Evolutionary conservation across 1,284 basidiomycete species (phyloP), one percentile per base, ranked within the genome.

Genomic region (Cryptococcus sp.): DNA sequence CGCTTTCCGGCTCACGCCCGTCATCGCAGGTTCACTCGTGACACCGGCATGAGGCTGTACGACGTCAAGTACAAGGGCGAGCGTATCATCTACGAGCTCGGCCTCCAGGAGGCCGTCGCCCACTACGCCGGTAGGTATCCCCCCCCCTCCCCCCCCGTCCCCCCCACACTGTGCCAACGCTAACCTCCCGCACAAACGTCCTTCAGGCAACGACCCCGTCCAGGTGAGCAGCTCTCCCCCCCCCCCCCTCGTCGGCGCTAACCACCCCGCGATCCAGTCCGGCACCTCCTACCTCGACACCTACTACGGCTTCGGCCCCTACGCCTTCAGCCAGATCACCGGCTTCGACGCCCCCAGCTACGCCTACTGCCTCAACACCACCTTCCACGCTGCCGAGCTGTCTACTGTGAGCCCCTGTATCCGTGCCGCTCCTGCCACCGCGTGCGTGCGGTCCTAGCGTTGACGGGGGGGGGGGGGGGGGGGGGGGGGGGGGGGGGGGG

Each of bases 341-440:
- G 82, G 82, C 46, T 87, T 86, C 67, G 85, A 87, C 68, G 86
- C 85, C 63, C 85, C 85, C 3, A 71, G 81, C 59, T 83, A 85
- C 52, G 81, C 85, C 0, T 76, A 82, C 15, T 83, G 80, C 65
- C 75, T 87, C 4, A 82, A 84, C 5, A 83, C 83, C 1, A 83
- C 82, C 1, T 82, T 83, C 0, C 80, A 82, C 68, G 76, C 77
- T 20, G 73, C 73, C 43, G 56, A 67, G 4, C 83, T 83, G 3
- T 79, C 75, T n/a, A 46, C 18, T 23, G 46, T 46, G 18, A 20
- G 33, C 33, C 12, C 5, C n/a, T n/a, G n/a, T n/a, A n/a, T n/a
- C n/a, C n/a, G n/a, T n/a, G n/a, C n/a, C n/a, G n/a, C n/a, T n/a
- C n/a, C n/a, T n/a, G n/a, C n/a, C n/a, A n/a, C n/a, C n/a, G n/a